Evolutionary conservation across 257 asterid genomes (phyloP), one percentile per base, ranked within the genome.

Genomic region (Sherardia arvensis): DNA sequence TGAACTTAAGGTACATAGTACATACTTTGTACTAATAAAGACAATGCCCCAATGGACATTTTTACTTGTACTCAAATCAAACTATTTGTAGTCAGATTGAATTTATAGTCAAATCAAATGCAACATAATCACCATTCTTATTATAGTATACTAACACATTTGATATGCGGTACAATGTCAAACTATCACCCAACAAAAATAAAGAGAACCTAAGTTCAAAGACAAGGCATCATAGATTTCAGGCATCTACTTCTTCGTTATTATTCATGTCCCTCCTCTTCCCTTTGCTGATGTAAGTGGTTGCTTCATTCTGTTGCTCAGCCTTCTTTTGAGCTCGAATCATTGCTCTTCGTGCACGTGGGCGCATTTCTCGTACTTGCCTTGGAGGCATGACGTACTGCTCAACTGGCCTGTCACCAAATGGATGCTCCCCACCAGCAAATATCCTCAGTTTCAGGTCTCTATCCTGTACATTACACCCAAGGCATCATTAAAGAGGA

Each of bases 371-470:
- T 32, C 95, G 91, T 59, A 92, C 96, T 77, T 87, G 89, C 61
- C 97, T 78, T 32, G 80, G 83, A 33, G 99, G 96, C 97, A 89
- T 92, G 72, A 67, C 76, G 53, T 79, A 85, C 23, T 85, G 77
- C 67, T 89, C 96, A 17, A 85, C 59, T 23, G 90, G 79, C 78
- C 84, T 81, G 68, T 92, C 97, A 61, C 81, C 85, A 76, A 92
- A 92, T 43, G 99, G 95, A 75, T 89, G 99, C 76, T 87, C 96
- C 27, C 75, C 65, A 25, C 80, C 91, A 48, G 87, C 78, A 82
- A 92, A 92, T 77, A 92, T 92, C 81, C 97, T 85, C 80, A 92
- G 72, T 75, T 92, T 92, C 40, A 89, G 75, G 75, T 89, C 99
- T 71, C 97, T 71, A 30, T 92, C 97, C 97, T 92, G 76, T 54